Base-by-base conservation (phyloP, 768 basidiomycete genomes). In the Tylopilus felleus region DNA sequence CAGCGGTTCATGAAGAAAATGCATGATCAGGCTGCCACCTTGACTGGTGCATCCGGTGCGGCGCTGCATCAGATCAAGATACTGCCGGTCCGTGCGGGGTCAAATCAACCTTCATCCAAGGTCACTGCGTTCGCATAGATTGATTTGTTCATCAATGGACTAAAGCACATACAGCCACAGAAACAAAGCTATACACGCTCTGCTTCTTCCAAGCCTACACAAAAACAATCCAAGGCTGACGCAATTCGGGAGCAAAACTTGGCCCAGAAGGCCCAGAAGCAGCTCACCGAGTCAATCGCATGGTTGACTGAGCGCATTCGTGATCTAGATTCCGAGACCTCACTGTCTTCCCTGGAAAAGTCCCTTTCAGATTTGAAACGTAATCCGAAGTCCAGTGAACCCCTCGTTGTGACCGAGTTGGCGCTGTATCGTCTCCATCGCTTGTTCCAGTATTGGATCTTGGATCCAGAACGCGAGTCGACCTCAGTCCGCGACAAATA, bases 41-140 rank as follows among this genome's bases (percentile, higher is more conserved):
- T 88, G 52, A 84, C 82, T 0, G 86, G 86, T 0, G 84, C 85
- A 6, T 75, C 74, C 0, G 87, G 86, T 1, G 74, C 71, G 1
- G 66, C 67, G 8, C 67, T 88, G 25, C 73, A 80, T 60, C 77
- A 77, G 48, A 76, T 82, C 29, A 71, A 77, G n/a, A 86, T 88
- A 53, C 71, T 74, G 1, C 59, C 75, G 1, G 76, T 75, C 9
- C 66, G 74, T 12, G 61, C 61, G 16, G 29, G 31, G 4, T 40
- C 61, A n/a, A 50, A 36, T 38, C 61, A 43, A 35, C 31, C 23
- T 8, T 14, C 27, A 25, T 23, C 52, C 1, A 70, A 64, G 57
- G 63, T 64, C 1, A 52, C 12, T 28, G 2, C 17, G 14, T 44
- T 51, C 22, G 9, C 16, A 21, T 17, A 19, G 22, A 12, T 16